Conservation (phyloP, 2,329 filamentous ascomycete species). For the Calonectria crousiana region DNA sequence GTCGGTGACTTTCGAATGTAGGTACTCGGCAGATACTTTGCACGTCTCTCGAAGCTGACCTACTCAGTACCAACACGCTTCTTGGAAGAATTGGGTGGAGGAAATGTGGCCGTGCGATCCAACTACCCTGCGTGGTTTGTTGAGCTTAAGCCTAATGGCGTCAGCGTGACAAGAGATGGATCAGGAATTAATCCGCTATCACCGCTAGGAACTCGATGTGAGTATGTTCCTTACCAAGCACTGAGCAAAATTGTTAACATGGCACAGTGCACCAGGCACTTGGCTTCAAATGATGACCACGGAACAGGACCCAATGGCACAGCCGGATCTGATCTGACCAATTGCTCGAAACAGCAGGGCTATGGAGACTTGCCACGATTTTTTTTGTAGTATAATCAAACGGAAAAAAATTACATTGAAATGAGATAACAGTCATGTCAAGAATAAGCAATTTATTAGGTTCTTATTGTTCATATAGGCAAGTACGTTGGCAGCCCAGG, state of each 20-base stretch:
- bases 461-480: no score
- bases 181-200: neutral
- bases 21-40: neutral
- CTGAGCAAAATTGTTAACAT: neutral
- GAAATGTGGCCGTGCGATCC: neutral
- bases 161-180: neutral
- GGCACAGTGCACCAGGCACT: neutral
- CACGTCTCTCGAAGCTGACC: neutral
- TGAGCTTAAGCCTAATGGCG: neutral
- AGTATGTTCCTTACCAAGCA: neutral
- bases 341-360: no score
- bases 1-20: neutral
- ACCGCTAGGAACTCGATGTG: neutral
- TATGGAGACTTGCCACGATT: no score
- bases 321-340: no score
- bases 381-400: no score
- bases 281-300: neutral
- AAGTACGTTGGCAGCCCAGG: no score
- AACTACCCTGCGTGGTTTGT: neutral
- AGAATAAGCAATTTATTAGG: no score
- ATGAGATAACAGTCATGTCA: no score
- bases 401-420: no score
- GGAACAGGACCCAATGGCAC: no score
- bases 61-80: neutral
- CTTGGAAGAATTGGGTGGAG: neutral